phyloP scores from a whole-genome alignment of 73 alveolate genomes.

The Paramecium sonneborni region DNA sequence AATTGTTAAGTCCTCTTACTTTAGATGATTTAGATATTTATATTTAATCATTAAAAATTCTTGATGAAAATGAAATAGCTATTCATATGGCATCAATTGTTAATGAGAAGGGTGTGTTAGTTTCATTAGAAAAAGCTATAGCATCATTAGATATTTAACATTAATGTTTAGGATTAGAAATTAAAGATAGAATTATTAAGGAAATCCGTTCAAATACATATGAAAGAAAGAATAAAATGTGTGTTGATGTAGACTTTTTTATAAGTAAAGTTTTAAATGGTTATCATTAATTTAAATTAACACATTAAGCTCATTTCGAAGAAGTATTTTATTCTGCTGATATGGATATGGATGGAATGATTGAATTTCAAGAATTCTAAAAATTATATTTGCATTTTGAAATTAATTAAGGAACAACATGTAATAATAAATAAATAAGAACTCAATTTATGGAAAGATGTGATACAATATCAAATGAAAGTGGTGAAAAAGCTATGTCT shows the following conservation, averaged over 20 bases:
- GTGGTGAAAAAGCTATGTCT: slow-evolving; percentile 50
- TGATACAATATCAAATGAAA: neutral
- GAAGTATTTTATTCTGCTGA: slow-evolving; percentile 58
- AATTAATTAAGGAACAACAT: neutral
- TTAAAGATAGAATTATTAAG: neutral
- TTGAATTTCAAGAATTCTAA: slow-evolving; percentile 27
- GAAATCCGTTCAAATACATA: neutral
- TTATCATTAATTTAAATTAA: neutral
- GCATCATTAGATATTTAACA: neutral
- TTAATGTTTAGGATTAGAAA: neutral
- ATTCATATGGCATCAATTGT: neutral
- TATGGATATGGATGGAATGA: slow-evolving; percentile 59
- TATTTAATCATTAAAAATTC: neutral
- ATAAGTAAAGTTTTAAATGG: neutral
- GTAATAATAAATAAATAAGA: neutral
- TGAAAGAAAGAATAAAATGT: neutral
- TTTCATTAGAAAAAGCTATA: neutral
- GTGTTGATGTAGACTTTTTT: slow-evolving; percentile 28
- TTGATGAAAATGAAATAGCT: slow-evolving; percentile 31
- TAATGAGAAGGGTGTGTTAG: slow-evolving; percentile 17
- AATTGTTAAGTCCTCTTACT: neutral
- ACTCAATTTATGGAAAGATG: slow-evolving; percentile 23
- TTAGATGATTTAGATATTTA: slow-evolving; percentile 34
- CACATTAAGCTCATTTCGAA: slow-evolving; percentile 39
- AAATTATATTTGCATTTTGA: slow-evolving; percentile 34